Conservation (phyloP, 1,284 basidiomycete genomes). For the Moniliella sp. region DNA sequence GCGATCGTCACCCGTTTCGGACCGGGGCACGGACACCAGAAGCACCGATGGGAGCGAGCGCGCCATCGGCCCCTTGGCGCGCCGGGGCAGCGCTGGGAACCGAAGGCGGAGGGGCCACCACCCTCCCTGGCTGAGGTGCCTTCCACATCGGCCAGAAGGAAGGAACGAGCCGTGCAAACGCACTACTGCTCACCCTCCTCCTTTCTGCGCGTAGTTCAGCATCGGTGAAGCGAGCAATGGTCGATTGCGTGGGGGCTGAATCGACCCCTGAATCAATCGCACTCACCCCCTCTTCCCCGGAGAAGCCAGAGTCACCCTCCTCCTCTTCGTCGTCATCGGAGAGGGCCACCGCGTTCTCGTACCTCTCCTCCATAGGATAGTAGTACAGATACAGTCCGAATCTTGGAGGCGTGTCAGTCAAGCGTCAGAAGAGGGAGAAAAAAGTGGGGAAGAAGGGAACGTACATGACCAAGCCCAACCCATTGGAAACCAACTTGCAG, state of each 20-base stretch:
- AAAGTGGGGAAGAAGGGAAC: constrained; percentile 28
- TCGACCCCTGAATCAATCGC: too few species aligned
- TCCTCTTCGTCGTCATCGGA: constrained; percentile 7
- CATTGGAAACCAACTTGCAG: constrained; percentile 65
- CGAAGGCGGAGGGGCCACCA: neutral
- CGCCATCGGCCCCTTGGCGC: too few species aligned
- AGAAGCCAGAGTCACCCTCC: too few species aligned
- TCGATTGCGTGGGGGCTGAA: constrained; percentile 1
- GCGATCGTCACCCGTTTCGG: too few species aligned
- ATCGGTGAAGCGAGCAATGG: neutral
- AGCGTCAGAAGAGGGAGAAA: constrained; percentile 2
- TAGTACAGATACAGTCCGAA: constrained; percentile 74
- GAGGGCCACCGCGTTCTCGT: constrained; percentile 32
- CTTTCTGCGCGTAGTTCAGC: constrained; percentile 1
- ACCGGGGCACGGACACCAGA: too few species aligned
- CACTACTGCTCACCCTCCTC: constrained; percentile 17
- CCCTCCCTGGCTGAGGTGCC: constrained; percentile 6
- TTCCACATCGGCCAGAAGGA: constrained; percentile 30
- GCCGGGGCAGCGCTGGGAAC: too few species aligned
- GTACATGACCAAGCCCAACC: constrained; percentile 66
- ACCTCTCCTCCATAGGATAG: constrained; percentile 65
- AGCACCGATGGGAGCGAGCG: too few species aligned
- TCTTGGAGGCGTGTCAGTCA: constrained; percentile 36
- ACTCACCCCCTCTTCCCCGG: too few species aligned
- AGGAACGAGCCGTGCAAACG: constrained; percentile 17